Evolutionary conservation across 306 rosid genomes (phyloP).

Genomic region (peach (Prunus persica)): Prunus_persica_NCBIv2 NC_034009.1:33158501-33159000

Average conservation of each 20-base stretch:
- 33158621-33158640: not conserved
- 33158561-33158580: conserved; percentile 36
- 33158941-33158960: not conserved
- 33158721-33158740: not conserved
- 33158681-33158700: not conserved
- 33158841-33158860: not conserved
- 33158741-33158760: not conserved
- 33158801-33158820: not conserved
- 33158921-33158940: not conserved
- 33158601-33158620: not conserved
- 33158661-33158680: too few relatives aligned
- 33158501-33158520: conserved; percentile 78
- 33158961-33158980: too few relatives aligned
- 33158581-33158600: conserved; percentile 55
- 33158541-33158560: conserved; percentile 83
- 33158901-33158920: too few relatives aligned
- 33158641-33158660: too few relatives aligned
- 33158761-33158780: not conserved
- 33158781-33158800: not conserved
- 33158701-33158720: not conserved
- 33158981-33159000: too few relatives aligned
- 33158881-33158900: not conserved
- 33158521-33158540: conserved; percentile 77
- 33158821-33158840: not conserved
- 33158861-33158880: not conserved